Evolutionary conservation across 768 basidiomycete species (phyloP), one percentile per base, ranked within the genome.

Genomic region (Lactarius sp.): DNA sequence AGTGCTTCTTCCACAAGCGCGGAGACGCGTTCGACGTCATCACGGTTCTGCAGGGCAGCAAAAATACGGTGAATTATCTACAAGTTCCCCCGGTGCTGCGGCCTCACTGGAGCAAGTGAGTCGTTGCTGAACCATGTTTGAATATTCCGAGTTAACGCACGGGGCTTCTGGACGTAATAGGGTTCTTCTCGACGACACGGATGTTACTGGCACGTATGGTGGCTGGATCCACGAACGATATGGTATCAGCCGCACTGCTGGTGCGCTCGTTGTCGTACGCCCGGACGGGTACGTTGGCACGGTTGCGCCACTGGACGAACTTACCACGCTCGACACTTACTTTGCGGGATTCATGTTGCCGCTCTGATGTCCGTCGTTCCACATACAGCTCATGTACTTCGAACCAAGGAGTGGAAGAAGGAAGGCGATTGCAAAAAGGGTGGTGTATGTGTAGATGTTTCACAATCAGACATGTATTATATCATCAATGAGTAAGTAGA

Each of bases 211-310:
- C 4, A 69, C 59, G 4, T 69, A 75, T 22, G 84, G 83, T 31
- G 85, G 85, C 3, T 76, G 77, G 41, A 85, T 82, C 4, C 88
- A 88, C 70, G 66, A 71, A 0, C 77, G 78, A 31, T 87, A 83
- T 66, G 86, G 86, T 0, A 78, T 86, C 51, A 72, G 75, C 37
- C 61, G 73, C 5, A 65, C 66, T 55, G 61, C 65, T 1, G 85
- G 85, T 18, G 82, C 78, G 10, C 69, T 85, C 12, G 79, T 85
- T 6, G 75, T 85, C 54, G 79, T 87, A 6, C 77, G 86, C 33
- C 85, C 85, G 8, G 86, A 86, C 68, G 87, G 87, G 18, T 87
- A 87, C 61, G 79, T 90, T 36, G 85, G 83, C 3, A 77, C 76
- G 68, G 75, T 88, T 37, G 77, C 77, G 1, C 80, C 86, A 0